These are phyloP conservation scores for Carex scoparia DNA, from an alignment of 176 grass and related monocot species.

Conservation along the genomic window DNA sequence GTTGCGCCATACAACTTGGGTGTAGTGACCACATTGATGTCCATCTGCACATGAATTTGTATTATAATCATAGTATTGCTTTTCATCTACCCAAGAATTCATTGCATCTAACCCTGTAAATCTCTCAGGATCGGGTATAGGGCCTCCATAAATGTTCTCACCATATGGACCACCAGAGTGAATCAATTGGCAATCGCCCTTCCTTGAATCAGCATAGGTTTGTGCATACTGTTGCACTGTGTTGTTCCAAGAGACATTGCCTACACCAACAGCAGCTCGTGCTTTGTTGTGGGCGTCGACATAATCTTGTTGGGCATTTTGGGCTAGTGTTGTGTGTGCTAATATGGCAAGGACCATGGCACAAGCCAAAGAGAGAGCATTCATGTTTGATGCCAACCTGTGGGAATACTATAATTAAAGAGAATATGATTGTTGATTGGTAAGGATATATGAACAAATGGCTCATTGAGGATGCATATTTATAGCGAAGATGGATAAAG, in stretches of 20 bases:
- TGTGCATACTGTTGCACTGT: slow-evolving; percentile 33
- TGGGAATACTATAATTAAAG: neutral
- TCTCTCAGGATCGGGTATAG: neutral
- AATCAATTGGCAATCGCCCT: slow-evolving; percentile 24
- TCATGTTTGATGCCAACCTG: neutral
- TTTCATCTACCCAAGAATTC: slow-evolving; percentile 18
- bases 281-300: slow-evolving; percentile 36
- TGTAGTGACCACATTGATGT: slow-evolving; percentile 38
- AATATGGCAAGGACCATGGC: neutral
- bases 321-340: slow-evolving; percentile 24
- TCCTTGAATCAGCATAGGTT: slow-evolving; percentile 33
- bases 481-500: neutral
- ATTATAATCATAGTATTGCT: slow-evolving; percentile 41
- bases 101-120: slow-evolving; percentile 32
- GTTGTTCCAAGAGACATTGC: slow-evolving; percentile 31
- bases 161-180: slow-evolving; percentile 50
- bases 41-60: slow-evolving; percentile 33
- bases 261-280: slow-evolving; percentile 25
- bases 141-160: slow-evolving; percentile 47
- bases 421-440: neutral
- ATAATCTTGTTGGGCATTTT: slow-evolving; percentile 36
- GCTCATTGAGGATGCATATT: neutral
- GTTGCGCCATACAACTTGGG: slow-evolving; percentile 47
- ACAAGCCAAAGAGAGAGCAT: neutral
- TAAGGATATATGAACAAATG: neutral